phyloP scores from a whole-genome alignment of 2,329 filamentous ascomycete genomes.

The Colletotrichum euphorbiae region DNA sequence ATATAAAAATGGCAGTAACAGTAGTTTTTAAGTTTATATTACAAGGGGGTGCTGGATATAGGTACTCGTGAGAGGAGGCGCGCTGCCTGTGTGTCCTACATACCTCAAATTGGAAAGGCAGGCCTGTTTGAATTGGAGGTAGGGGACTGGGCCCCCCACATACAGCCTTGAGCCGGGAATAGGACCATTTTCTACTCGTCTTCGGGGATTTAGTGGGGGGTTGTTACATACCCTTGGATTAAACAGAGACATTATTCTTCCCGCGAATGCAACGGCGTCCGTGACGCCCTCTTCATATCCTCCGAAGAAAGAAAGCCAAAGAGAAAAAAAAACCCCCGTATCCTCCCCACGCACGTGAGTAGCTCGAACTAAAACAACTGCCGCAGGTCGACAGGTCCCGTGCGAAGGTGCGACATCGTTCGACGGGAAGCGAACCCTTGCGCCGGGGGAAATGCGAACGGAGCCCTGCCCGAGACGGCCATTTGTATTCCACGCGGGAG shows the following conservation, averaged over 20 bases:
- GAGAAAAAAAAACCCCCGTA: background rate
- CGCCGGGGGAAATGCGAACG: background rate
- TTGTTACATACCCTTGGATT: background rate
- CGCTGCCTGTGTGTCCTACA: background rate
- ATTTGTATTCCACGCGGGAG: background rate
- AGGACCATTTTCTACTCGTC: background rate
- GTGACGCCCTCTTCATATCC: background rate
- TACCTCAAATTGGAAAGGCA: conserved; percentile 10
- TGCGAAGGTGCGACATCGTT: background rate
- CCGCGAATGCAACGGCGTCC: background rate
- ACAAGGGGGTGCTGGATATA: no score
- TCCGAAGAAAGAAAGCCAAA: background rate
- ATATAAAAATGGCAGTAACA: no score
- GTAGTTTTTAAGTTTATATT: no score
- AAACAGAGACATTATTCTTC: background rate
- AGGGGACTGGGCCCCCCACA: background rate
- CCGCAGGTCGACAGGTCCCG: background rate
- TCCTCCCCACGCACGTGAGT: conserved; percentile 11
- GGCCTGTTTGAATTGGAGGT: conserved; percentile 16
- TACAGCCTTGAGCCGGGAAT: background rate
- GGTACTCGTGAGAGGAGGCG: background rate
- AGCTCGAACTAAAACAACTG: background rate
- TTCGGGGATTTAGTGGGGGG: background rate
- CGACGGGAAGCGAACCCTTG: conserved; percentile 2
- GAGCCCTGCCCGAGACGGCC: background rate